Conservation (phyloP, 352 stramenopile genomes). For the Globisporangium nodosum region DNA sequence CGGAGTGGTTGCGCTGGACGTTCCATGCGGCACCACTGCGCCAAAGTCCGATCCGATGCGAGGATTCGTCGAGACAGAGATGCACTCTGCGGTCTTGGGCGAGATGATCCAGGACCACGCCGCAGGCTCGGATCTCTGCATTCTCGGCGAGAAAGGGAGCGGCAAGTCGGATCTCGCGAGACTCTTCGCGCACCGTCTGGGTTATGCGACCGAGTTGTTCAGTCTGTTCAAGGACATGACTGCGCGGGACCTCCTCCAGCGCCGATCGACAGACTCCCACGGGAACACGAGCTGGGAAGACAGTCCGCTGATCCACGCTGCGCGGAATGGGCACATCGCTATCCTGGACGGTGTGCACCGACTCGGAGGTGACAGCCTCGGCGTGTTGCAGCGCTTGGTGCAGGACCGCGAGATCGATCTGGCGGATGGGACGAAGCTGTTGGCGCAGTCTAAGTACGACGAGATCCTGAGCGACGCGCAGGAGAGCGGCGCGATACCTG, state of each 20-base stretch:
- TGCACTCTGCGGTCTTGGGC: slow-evolving; percentile 39
- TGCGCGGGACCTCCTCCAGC: slow-evolving; percentile 88
- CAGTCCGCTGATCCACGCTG: slow-evolving; percentile 88
- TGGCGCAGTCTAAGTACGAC: slow-evolving; percentile 54
- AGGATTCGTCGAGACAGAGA: slow-evolving; percentile 56
- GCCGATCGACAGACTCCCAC: slow-evolving; percentile 75
- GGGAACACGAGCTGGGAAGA: slow-evolving; percentile 92
- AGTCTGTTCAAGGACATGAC: slow-evolving; percentile 94
- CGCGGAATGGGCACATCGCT: slow-evolving; percentile 70
- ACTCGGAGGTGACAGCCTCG: slow-evolving; percentile 86
- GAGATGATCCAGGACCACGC: slow-evolving; percentile 82
- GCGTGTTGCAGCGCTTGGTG: slow-evolving; percentile 82
- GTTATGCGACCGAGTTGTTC: slow-evolving; percentile 88
- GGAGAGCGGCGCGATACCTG: slow-evolving; percentile 12
- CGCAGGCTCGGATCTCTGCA: slow-evolving; percentile 66
- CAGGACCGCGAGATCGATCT: slow-evolving; percentile 88
- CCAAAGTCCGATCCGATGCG: slow-evolving; percentile 21
- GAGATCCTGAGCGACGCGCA: slow-evolving; percentile 26
- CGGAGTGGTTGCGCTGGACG: slow-evolving; percentile 20
- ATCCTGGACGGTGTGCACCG: slow-evolving; percentile 94
- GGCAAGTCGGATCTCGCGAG: slow-evolving; percentile 76
- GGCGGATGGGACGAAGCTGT: slow-evolving; percentile 83
- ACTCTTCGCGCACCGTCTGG: slow-evolving; percentile 62
- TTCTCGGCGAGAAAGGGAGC: slow-evolving; percentile 78
- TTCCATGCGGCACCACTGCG: slow-evolving; percentile 32